phyloP scores from a whole-genome alignment of 305 asterid species.

The Ajuga reptans region DNA sequence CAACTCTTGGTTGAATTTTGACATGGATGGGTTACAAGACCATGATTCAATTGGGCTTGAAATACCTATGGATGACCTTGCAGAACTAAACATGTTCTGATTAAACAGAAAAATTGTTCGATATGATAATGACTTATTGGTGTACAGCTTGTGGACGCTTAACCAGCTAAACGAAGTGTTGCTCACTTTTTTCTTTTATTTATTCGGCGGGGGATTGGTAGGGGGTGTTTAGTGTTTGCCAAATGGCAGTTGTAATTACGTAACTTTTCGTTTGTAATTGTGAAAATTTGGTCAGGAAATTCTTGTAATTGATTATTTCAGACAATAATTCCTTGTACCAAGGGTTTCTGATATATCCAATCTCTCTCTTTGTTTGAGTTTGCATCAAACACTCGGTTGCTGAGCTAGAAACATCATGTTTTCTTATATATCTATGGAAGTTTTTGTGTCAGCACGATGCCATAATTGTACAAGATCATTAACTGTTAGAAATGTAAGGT shows the following conservation, averaged over 20 bases:
- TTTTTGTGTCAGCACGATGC: background rate
- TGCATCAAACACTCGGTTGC: background rate
- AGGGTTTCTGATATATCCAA: background rate
- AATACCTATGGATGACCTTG: slow-evolving; percentile 86
- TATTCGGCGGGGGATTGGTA: background rate
- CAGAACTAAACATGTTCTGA: slow-evolving; percentile 69
- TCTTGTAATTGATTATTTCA: slow-evolving; percentile 28
- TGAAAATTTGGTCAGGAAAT: slow-evolving; percentile 21
- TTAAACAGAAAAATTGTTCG: background rate
- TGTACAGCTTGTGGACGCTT: slow-evolving; percentile 58
- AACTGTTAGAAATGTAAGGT: slow-evolving; percentile 40
- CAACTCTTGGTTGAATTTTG: slow-evolving; percentile 72
- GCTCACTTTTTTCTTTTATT: background rate
- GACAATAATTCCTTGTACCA: slow-evolving; percentile 14
- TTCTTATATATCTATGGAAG: background rate
- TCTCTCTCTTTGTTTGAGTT: background rate
- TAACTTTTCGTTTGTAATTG: slow-evolving; percentile 30
- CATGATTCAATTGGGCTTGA: slow-evolving; percentile 66
- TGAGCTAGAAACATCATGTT: background rate
- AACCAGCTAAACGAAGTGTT: slow-evolving; percentile 26
- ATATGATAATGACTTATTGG: slow-evolving; percentile 1
- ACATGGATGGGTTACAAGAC: slow-evolving; percentile 60
- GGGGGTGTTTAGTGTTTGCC: slow-evolving; percentile 28
- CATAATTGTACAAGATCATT: slow-evolving; percentile 41
- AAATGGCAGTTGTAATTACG: slow-evolving; percentile 57